Evolutionary conservation across 1,284 basidiomycete species (phyloP).

Genomic region (Irpex lacteus): DNA sequence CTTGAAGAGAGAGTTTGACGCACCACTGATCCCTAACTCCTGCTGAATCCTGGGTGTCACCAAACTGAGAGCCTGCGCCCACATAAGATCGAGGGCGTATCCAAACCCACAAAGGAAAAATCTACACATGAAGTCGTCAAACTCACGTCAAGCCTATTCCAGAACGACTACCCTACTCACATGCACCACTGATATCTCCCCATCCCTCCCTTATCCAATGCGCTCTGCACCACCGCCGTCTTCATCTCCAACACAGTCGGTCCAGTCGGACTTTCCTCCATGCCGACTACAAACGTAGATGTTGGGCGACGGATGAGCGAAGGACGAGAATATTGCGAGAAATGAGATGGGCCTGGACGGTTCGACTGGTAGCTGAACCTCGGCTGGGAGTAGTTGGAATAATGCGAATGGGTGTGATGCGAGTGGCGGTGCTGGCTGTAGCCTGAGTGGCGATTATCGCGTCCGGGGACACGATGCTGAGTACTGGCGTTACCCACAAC

Average conservation of each 20-base stretch:
- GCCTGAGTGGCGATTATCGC: neutral
- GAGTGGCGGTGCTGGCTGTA: neutral
- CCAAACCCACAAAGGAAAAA: constrained; percentile 16
- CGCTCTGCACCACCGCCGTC: constrained; percentile 10
- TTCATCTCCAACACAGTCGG: constrained; percentile 8
- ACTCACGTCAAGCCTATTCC: neutral
- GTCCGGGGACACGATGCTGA: neutral
- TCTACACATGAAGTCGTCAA: neutral
- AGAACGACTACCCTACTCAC: no score
- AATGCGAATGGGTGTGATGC: neutral
- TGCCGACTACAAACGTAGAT: neutral
- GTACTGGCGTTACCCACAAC: neutral
- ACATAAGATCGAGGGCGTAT: constrained; percentile 15
- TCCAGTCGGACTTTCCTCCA: neutral
- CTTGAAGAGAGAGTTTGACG: neutral
- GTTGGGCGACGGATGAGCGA: neutral
- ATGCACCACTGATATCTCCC: constrained; percentile 18
- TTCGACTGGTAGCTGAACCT: neutral
- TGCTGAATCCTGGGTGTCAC: constrained; percentile 13
- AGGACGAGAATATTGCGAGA: neutral
- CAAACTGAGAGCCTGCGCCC: constrained; percentile 14
- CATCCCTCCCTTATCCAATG: constrained; percentile 14
- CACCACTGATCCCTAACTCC: constrained; percentile 12
- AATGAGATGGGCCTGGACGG: neutral
- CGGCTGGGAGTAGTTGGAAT: neutral